Base-by-base conservation (phyloP, 495 filamentous ascomycete genomes). In the Lasiosphaeria miniovina region DNA sequence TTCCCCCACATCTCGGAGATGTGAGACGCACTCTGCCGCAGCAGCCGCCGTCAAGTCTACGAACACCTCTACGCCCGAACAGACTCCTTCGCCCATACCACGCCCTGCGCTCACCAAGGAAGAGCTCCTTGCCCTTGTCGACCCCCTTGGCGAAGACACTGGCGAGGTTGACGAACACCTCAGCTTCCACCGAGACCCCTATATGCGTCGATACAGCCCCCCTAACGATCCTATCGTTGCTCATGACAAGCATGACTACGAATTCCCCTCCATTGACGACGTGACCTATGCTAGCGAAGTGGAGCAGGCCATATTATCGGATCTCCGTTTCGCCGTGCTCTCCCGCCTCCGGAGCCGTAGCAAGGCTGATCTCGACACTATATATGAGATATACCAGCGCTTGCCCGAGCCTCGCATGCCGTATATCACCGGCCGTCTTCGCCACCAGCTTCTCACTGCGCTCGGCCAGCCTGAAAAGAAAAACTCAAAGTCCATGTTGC, bases 361-460 rank as follows among this genome's bases (percentile, higher is more conserved):
- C 15, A 60, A 50, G 12, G 55, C 67, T 15, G 65, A 72, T 33
- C 67, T 76, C n/a, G 78, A 79, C 45, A 45, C 56, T 4, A 66
- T 81, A 56, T 78, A 76, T 65, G 65, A 78, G 0, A 41, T 71
- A 17, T 81, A 80, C 66, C 66, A 64, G 62, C 69, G 67, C 48
- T 67, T 80, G 36, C 75, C 77, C 4, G 75, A 80, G 3, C 91
- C 90, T 0, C 85, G 90, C 36, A 78, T 89, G n/a, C 72, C 82
- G 3, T 81, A 86, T 57, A 74, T 98, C 4, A 74, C 81, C 4
- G 72, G 81, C 33, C 67, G 70, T 5, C 74, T 81, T 0, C 82
- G 91, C 12, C 85, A 86, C 52, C 71, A 71, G 33, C 78, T 96
- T n/a, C 74, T 96, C 54, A 81, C 80, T 24, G 81, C 82, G 55